Evolutionary conservation across 2,329 filamentous ascomycete species (phyloP).

Genomic region (Ceratocystis colombiana): DNA sequence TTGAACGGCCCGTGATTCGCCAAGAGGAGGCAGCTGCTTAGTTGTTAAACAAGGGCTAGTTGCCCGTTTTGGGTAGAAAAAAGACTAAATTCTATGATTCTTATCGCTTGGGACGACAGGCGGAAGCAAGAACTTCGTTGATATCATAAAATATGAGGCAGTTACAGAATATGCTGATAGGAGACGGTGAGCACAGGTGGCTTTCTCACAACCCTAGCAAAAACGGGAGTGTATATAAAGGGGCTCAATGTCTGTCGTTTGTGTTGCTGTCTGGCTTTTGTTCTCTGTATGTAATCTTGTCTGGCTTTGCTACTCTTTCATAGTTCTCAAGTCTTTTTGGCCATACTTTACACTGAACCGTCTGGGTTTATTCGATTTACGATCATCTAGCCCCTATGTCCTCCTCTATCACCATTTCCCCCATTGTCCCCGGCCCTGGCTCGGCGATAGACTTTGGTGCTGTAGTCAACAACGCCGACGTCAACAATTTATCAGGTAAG

Average conservation of each 20-base stretch:
- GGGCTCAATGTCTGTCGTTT: neutral
- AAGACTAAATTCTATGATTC: neutral
- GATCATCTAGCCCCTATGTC: constrained; percentile 7
- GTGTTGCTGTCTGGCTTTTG: neutral
- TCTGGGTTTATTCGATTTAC: neutral
- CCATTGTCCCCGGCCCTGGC: constrained; percentile 32
- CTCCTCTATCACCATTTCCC: constrained; percentile 32
- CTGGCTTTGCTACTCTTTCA: neutral
- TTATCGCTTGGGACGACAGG: neutral
- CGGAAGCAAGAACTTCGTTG: neutral
- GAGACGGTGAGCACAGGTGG: neutral
- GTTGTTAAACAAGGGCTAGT: no score
- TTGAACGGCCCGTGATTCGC: no score
- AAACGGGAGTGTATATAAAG: neutral
- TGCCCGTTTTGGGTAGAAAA: neutral
- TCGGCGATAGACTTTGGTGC: constrained; percentile 51
- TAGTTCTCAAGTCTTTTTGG: neutral
- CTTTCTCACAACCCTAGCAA: neutral
- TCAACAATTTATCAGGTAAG: constrained; percentile 54
- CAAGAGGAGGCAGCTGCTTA: no score
- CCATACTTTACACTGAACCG: neutral
- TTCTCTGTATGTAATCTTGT: neutral
- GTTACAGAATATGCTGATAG: neutral
- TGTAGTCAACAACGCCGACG: constrained; percentile 45
- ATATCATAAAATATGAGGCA: neutral